These are phyloP conservation scores for Entoloma clypeatum DNA, from an alignment of 1,284 basidiomycete species.

Conservation along the genomic window DNA sequence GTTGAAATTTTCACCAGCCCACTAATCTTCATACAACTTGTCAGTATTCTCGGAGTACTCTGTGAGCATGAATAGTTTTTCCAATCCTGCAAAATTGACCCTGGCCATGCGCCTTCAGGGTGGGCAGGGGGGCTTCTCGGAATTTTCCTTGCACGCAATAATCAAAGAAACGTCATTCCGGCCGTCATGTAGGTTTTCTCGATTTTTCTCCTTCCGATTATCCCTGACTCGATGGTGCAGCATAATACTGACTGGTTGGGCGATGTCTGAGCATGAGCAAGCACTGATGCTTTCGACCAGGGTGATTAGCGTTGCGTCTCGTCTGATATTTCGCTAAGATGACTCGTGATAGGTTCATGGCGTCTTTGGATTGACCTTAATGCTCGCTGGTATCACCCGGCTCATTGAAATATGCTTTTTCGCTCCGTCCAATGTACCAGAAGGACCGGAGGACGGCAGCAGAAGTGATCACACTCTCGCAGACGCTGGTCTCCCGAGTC, in stretches of 20 bases:
- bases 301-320: constrained; percentile 35
- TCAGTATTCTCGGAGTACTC: constrained; percentile 55
- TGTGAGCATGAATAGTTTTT: constrained; percentile 35
- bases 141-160: constrained; percentile 81
- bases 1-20: background rate
- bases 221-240: constrained; percentile 34
- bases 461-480: constrained; percentile 65
- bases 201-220: background rate
- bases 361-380: constrained; percentile 82
- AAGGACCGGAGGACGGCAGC: constrained; percentile 39
- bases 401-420: constrained; percentile 88
- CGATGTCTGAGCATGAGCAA: constrained; percentile 90
- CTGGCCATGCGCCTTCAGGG: no score
- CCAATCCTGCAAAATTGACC: no score
- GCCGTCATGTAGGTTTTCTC: constrained; percentile 63
- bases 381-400: constrained; percentile 79
- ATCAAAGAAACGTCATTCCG: constrained; percentile 83
- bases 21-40: constrained; percentile 10
- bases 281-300: constrained; percentile 80
- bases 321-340: constrained; percentile 6
- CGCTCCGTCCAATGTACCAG: constrained; percentile 34
- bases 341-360: constrained; percentile 62
- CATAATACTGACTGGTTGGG: constrained; percentile 90
- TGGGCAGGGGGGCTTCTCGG: constrained; percentile 90
- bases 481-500: constrained; percentile 26